Evolutionary conservation across 805 yeast species (phyloP).

Genomic region (Lipomyces japonicus): DNA sequence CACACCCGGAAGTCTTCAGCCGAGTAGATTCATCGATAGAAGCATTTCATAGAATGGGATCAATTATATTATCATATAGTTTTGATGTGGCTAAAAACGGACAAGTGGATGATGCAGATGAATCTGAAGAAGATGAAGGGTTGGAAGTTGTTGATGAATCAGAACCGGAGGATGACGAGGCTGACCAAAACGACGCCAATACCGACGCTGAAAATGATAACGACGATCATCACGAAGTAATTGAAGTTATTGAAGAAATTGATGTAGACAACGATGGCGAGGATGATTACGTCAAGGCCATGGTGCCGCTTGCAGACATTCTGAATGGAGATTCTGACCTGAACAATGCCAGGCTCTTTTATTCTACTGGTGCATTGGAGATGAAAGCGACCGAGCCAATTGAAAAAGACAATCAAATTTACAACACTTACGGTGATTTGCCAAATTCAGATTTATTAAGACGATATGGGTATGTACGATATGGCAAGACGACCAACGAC

Average conservation of each 20-base stretch:
- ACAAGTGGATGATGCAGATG: slow-evolving; percentile 28
- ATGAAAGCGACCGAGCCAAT: slow-evolving; percentile 70
- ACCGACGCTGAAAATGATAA: slow-evolving; percentile 34
- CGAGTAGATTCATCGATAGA: slow-evolving; percentile 45
- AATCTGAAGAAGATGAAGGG: slow-evolving; percentile 25
- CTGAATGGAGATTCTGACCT: slow-evolving; percentile 77
- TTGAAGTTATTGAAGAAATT: slow-evolving; percentile 23
- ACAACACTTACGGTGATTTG: slow-evolving; percentile 84
- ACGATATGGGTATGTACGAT: slow-evolving; percentile 79
- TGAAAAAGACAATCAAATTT: slow-evolving; percentile 65
- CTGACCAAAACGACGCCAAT: slow-evolving; percentile 26
- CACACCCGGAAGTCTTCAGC: slow-evolving; percentile 26
- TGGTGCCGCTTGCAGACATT: slow-evolving; percentile 93
- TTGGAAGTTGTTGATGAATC: slow-evolving; percentile 30
- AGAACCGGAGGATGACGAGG: slow-evolving; percentile 18
- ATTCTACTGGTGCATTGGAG: slow-evolving; percentile 44
- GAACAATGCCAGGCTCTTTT: slow-evolving; percentile 55
- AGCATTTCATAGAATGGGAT: slow-evolving; percentile 68
- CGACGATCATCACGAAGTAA: slow-evolving; percentile 38
- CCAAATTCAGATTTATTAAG: slow-evolving; percentile 89
- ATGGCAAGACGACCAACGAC: slow-evolving; percentile 46
- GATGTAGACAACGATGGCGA: slow-evolving; percentile 34
- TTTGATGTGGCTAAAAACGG: slow-evolving; percentile 63
- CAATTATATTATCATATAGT: slow-evolving; percentile 81
- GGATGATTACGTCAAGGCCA: slow-evolving; percentile 55